Evolutionary conservation across 192 early-diverging fungal genomes (phyloP).

Genomic region (Haplosporangium gracile): DNA sequence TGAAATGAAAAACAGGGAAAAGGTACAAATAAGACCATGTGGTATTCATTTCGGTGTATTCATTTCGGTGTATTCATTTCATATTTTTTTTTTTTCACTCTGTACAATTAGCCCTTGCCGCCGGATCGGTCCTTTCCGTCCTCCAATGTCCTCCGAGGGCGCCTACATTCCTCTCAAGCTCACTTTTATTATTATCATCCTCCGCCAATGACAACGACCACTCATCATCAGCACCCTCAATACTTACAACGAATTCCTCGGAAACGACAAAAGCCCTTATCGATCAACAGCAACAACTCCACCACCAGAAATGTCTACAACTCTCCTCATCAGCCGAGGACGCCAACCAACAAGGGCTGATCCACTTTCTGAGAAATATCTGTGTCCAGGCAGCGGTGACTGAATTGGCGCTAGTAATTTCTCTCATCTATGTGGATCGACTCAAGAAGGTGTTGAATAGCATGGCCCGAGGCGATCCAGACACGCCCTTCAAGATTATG

Average conservation of each 20-base stretch:
- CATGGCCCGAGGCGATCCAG: conserved; percentile 74
- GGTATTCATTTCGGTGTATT: conserved; percentile 10
- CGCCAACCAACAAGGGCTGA: conserved; percentile 15
- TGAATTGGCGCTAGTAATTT: conserved; percentile 66
- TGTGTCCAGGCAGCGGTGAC: conserved; percentile 41
- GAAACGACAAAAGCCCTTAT: background rate
- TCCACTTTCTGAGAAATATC: conserved; percentile 49
- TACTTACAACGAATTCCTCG: background rate
- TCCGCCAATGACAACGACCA: too few relatives aligned
- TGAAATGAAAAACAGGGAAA: too few relatives aligned
- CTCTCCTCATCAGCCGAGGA: background rate
- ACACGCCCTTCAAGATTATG: conserved; percentile 82
- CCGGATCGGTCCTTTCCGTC: conserved; percentile 43
- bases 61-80: background rate
- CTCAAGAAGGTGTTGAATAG: conserved; percentile 72
- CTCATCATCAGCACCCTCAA: background rate
- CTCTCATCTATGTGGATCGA: conserved; percentile 79
- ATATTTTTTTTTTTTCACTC: background rate
- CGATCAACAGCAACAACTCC: conserved; percentile 9
- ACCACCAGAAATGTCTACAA: background rate
- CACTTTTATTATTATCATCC: conserved; percentile 5
- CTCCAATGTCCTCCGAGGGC: conserved; percentile 36
- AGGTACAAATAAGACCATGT: background rate
- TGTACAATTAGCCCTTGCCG: conserved; percentile 30
- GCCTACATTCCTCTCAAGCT: conserved; percentile 26